Base-by-base conservation (phyloP, 345 rosid species). In the Clausena lansium region DNA sequence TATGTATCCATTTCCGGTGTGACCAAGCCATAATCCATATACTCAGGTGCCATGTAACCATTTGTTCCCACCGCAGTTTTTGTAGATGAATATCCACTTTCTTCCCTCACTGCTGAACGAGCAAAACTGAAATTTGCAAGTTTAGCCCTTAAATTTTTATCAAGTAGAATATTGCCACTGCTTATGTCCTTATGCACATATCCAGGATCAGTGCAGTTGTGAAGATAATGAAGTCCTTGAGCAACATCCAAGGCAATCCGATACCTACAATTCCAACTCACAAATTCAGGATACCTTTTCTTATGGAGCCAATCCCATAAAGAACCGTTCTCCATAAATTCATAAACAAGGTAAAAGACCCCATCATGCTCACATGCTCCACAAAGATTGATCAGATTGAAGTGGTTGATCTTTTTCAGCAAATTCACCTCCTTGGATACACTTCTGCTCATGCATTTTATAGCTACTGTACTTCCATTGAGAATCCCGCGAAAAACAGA, bases 191-290 rank as follows among this genome's bases (percentile, higher is more conserved):
- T 83, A 78, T 88, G 89, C 38, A 88, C 85, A 7, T 81, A 81
- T 2, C 84, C 80, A 39, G 89, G 85, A 24, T 36, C 36, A 9
- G 87, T 83, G 83, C 83, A 88, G 82, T 74, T 78, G 83, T 88
- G 91, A 78, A 86, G 86, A 69, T 86, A 84, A 77, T 78, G 81
- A 78, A 86, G 86, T 3, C 91, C 89, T 15, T 70, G 68, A 22
- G 88, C 87, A 61, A 86, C 80, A 80, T 88, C 91, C 74, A 84
- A 71, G 35, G 86, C 89, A 67, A 88, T 86, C 80, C 78, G 88
- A 41, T 84, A 54, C 68, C 86, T 83, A 1, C 61, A 81, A 61
- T 36, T 70, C 89, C 84, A 86, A 27, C 73, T 81, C 72, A 72
- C 64, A 39, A 70, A 60, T 60, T 75, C 76, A 14, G 41, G 62